phyloP scores from a whole-genome alignment of 2,329 filamentous ascomycete genomes.

The Niveomyces coronatus region DNA sequence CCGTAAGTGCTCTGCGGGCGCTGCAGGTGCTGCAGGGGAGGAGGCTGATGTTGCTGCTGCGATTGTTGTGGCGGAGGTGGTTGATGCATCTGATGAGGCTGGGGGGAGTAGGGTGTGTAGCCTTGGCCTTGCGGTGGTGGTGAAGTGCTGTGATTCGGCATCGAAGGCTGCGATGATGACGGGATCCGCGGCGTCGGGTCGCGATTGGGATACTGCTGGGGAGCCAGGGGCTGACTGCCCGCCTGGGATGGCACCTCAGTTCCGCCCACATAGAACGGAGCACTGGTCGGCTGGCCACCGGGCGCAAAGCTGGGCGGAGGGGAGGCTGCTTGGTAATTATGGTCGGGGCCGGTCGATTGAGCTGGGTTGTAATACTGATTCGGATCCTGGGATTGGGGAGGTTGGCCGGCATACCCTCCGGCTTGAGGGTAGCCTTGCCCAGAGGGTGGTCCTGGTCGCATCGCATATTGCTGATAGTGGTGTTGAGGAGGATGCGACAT shows the following conservation, averaged over 20 bases:
- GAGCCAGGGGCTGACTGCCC: slow-evolving; percentile 18
- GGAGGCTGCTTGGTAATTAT: slow-evolving; percentile 36
- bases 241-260: slow-evolving; percentile 37
- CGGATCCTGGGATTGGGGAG: slow-evolving; percentile 43
- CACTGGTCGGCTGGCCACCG: slow-evolving; percentile 36
- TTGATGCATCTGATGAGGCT: slow-evolving; percentile 16
- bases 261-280: slow-evolving; percentile 58
- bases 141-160: slow-evolving; percentile 40
- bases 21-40: slow-evolving; percentile 32
- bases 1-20: slow-evolving; percentile 60
- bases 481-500: slow-evolving; percentile 89
- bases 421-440: slow-evolving; percentile 34
- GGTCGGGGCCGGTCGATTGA: slow-evolving; percentile 30
- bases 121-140: slow-evolving; percentile 36
- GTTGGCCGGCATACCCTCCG: slow-evolving; percentile 31
- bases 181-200: slow-evolving; percentile 41
- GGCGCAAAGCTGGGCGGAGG: slow-evolving; percentile 47
- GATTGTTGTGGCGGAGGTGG: slow-evolving; percentile 32
- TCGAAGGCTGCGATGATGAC: slow-evolving; percentile 36
- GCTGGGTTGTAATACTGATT: slow-evolving; percentile 60
- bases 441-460: slow-evolving; percentile 38
- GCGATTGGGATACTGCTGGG: slow-evolving; percentile 35
- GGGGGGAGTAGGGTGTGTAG: slow-evolving; percentile 34
- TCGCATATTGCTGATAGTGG: slow-evolving; percentile 59
- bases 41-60: slow-evolving; percentile 42